phyloP scores from a whole-genome alignment of 2,329 filamentous ascomycete genomes.

The Ploettnerulaceae sp. region DNA sequence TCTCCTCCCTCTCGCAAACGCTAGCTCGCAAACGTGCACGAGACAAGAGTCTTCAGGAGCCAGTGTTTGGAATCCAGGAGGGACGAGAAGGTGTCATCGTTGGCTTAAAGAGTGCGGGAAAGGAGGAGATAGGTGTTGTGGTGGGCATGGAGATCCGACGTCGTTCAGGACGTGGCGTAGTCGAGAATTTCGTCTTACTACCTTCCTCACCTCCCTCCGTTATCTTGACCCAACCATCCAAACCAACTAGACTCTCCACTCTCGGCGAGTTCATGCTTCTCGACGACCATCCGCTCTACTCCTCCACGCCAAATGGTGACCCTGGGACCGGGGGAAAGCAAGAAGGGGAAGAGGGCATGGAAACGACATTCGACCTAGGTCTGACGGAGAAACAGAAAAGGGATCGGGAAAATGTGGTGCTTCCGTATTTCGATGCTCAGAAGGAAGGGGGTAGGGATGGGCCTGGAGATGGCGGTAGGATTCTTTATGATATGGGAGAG shows the following conservation, averaged over 20 bases:
- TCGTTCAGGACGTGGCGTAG: conserved; percentile 40
- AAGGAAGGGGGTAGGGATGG: conserved; percentile 61
- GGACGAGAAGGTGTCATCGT: conserved; percentile 73
- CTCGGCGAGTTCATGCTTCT: conserved; percentile 48
- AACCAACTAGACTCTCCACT: neutral
- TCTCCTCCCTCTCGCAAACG: conserved; percentile 69
- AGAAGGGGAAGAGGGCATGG: conserved; percentile 46
- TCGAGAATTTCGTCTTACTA: conserved; percentile 56
- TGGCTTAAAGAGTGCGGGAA: conserved; percentile 40
- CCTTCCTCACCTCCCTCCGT: conserved; percentile 25
- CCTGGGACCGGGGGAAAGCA: conserved; percentile 31
- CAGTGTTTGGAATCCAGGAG: conserved; percentile 73
- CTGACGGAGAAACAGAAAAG: conserved; percentile 86
- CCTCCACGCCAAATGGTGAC: conserved; percentile 32
- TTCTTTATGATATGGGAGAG: conserved; percentile 92
- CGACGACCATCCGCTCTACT: conserved; percentile 71
- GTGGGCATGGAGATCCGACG: conserved; percentile 82
- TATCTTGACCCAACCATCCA: conserved; percentile 8
- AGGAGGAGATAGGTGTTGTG: conserved; percentile 52
- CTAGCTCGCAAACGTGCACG: conserved; percentile 69
- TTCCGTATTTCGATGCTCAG: conserved; percentile 97
- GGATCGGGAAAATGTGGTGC: conserved; percentile 81
- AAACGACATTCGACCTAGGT: conserved; percentile 78
- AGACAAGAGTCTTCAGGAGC: conserved; percentile 69
- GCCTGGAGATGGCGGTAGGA: conserved; percentile 81